Base-by-base conservation (phyloP, 805 yeast genomes). In the Schwanniomyces sp. region DNA sequence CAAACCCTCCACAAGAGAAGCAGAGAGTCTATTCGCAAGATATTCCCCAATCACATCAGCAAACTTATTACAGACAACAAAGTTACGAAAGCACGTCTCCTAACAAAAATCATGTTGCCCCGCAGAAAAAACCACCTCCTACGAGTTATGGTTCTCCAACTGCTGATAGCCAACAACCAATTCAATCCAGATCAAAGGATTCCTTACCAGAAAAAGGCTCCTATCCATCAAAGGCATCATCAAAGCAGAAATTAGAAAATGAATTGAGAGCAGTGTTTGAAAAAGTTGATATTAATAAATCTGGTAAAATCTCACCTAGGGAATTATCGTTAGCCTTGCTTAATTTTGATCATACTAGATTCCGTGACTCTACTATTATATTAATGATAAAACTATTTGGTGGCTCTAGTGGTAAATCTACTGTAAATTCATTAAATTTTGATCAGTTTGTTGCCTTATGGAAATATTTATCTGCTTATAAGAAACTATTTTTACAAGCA, bases 401-500 rank as follows among this genome's bases (percentile, higher is more conserved):
- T 54, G 52, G 54, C 21, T 46, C 62, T 21, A 56, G 52, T 25
- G 54, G 59, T 9, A 50, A 59, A 5, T 45, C 62, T 2, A 54
- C 49, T 10, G 49, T 55, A 43, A 52, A 51, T 21, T 49, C 55
- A 17, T 55, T 70, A 45, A 74, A 76, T 41, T 82, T 81, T 52
- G 80, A 75, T 42, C 91, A 85, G 63, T 85, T 85, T 56, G 80
- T 79, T 44, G 81, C 82, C 49, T 67, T 85, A 46, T 84, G 89
- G 88, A 81, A 83, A 57, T 83, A 85, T 54, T 67, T 85, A 39
- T 70, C 80, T 17, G 85, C 85, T 41, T 85, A 88, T 81, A 78
- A 84, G 48, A 81, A 78, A 59, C 69, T 82, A 7, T 85, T 86
- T 55, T 75, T 80, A 43, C 77, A 77, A 54, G 85, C 82, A 42